Evolutionary conservation across 306 rosid species (phyloP).

Genomic region (Quercus gilva): DNA sequence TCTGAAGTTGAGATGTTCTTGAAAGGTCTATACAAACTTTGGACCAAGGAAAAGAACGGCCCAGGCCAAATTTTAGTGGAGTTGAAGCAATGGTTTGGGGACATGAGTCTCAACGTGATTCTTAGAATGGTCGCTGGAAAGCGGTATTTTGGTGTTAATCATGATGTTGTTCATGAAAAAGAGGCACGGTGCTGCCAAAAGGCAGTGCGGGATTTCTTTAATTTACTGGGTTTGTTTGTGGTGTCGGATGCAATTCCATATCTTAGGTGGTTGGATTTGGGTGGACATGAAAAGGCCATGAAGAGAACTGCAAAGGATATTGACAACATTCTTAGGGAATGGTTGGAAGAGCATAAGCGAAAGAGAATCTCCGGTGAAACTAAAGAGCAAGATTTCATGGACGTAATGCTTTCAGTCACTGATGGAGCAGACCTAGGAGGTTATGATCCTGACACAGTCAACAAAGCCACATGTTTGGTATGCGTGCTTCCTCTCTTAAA

Average conservation of each 20-base stretch:
- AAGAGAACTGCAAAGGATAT: constrained; percentile 25
- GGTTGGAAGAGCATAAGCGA: constrained; percentile 47
- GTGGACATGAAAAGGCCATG: constrained; percentile 44
- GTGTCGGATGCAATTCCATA: constrained; percentile 40
- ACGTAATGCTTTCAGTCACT: constrained; percentile 21
- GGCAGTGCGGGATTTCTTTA: constrained; percentile 27
- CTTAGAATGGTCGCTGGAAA: too few relatives aligned
- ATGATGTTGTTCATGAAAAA: too few relatives aligned
- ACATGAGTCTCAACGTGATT: too few relatives aligned
- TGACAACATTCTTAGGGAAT: constrained; percentile 23
- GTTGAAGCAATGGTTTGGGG: too few relatives aligned
- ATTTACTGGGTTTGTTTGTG: constrained; percentile 17
- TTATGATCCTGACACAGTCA: constrained; percentile 34
- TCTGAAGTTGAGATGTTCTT: too few relatives aligned
- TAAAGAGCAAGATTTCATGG: constrained; percentile 39
- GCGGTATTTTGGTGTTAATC: too few relatives aligned
- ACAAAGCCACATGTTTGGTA: constrained; percentile 56
- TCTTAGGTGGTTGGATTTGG: constrained; percentile 46
- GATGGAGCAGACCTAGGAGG: constrained; percentile 11
- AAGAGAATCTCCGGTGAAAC: neutral
- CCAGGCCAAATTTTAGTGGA: too few relatives aligned
- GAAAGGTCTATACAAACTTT: too few relatives aligned
- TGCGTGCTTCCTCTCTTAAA: neutral
- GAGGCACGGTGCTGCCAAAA: neutral
- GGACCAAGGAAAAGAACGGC: neutral